Evolutionary conservation across 768 basidiomycete genomes (phyloP).

Genomic region (Collybiopsis luxurians): DNA sequence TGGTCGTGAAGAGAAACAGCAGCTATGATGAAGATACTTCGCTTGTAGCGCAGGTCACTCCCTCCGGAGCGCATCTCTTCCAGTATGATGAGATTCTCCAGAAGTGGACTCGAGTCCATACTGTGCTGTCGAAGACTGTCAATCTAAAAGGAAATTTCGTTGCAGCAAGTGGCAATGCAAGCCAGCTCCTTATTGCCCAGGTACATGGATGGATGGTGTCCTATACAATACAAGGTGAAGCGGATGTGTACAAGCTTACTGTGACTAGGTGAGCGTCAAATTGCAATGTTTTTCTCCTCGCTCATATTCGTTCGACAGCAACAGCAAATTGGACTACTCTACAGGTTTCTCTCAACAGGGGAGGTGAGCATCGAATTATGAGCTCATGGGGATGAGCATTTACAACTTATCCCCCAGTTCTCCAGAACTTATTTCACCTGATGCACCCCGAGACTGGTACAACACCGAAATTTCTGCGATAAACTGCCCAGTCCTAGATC

Average conservation of each 20-base stretch:
- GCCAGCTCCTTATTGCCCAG: slow-evolving; percentile 63
- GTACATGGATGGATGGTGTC: slow-evolving; percentile 49
- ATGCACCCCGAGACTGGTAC: slow-evolving; percentile 5
- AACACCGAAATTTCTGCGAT: slow-evolving; percentile 64
- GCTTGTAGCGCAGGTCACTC: slow-evolving; percentile 73
- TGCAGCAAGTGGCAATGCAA: slow-evolving; percentile 65
- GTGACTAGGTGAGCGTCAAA: slow-evolving; percentile 25
- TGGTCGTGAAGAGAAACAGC: slow-evolving; percentile 34
- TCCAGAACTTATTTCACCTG: neutral
- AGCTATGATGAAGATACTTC: slow-evolving; percentile 40
- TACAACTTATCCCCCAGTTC: neutral
- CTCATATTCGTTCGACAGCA: neutral
- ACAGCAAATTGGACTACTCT: slow-evolving; percentile 1
- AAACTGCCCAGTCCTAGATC: slow-evolving; percentile 58
- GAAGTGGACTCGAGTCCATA: slow-evolving; percentile 36
- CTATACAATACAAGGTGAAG: slow-evolving; percentile 29
- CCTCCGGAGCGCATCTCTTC: slow-evolving; percentile 50
- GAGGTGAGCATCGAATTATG: neutral
- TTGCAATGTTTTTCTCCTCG: neutral
- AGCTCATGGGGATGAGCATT: neutral
- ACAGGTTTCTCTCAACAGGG: neutral
- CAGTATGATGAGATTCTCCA: slow-evolving; percentile 48
- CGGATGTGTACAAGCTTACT: slow-evolving; percentile 27
- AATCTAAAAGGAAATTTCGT: slow-evolving; percentile 25
- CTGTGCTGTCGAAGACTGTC: slow-evolving; percentile 34